These are phyloP conservation scores for Saccharomycopsis sp. DNA, from an alignment of 805 yeast genomes.

Conservation along the genomic window DNA sequence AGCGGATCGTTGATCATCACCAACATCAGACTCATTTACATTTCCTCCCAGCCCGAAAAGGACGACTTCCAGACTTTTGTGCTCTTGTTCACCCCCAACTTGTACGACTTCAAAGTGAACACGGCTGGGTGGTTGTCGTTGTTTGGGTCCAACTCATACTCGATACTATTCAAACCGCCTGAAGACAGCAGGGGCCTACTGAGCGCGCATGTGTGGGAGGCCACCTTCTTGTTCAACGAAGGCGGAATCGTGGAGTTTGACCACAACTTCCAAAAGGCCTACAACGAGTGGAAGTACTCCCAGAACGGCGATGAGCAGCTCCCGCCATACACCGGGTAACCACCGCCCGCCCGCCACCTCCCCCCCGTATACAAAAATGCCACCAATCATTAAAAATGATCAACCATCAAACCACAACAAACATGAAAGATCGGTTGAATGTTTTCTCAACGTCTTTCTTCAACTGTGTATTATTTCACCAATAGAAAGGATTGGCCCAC, in stretches of 20 bases:
- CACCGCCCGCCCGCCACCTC: no score
- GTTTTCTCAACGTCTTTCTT: no score
- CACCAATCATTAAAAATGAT: no score
- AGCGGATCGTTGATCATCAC: no score
- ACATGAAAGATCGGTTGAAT: no score
- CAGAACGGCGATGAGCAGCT: constrained; percentile 12
- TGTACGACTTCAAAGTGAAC: constrained; percentile 8
- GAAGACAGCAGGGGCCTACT: constrained; percentile 17
- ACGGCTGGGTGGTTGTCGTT: constrained; percentile 10
- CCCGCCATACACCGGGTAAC: constrained; percentile 7
- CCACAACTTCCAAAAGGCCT: constrained; percentile 9
- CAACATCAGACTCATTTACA: constrained; percentile 15
- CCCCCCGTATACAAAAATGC: no score
- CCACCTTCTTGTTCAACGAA: constrained; percentile 12
- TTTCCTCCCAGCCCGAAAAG: not conserved
- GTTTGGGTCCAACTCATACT: constrained; percentile 20
- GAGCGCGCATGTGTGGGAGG: constrained; percentile 16
- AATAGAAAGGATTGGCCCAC: no score
- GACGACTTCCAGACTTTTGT: constrained; percentile 16
- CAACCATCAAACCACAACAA: no score
- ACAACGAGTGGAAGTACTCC: constrained; percentile 20
- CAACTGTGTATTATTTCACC: no score
- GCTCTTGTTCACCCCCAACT: constrained; percentile 11
- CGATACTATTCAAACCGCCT: constrained; percentile 12
- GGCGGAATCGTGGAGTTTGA: constrained; percentile 20